Evolutionary conservation across 202 grass and related monocot species (phyloP), one percentile per base, ranked within the genome.

Genomic region (Cymbopogon flexuosus): DNA sequence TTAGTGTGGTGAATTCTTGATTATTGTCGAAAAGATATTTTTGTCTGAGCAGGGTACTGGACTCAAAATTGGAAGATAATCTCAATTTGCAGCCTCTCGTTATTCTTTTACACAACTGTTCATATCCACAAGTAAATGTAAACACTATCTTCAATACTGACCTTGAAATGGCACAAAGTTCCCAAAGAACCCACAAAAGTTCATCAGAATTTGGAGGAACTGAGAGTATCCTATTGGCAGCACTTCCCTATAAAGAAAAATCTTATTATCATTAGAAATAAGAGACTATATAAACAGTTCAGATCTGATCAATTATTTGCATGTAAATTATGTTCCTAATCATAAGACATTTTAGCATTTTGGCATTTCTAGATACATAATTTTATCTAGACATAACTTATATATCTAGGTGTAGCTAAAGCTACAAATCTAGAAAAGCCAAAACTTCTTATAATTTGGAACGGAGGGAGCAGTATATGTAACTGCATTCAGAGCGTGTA

Each of bases 151-250:
- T 73, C 60, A 49, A 70, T 51, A 73, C 83, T 82, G 75, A 98
- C 95, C 95, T 94, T 24, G 86, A 94, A 87, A 94, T 89, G 78
- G 90, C 86, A 93, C 90, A 98, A 73, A 98, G 95, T 71, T 94
- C 95, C 95, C 95, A 98, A 72, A 98, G 89, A 86, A 91, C 73
- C 95, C 92, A 98, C 65, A 98, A 83, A 84, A 98, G 90, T 59
- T 98, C 92, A 71, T 98, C 95, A 59, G 92, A 94, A 73, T 91
- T 92, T 37, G 77, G 65, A 86, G 83, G 49, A 76, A 88, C 93
- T 23, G 82, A 83, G 75, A 94, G 84, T 69, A 98, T 79, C 71
- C 88, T 84, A 80, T 86, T 91, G 86, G 91, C 81, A 82, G 93
- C 84, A 93, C 87, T 93, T 63, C 76, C 95, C 95, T 98, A 45